Percentiles rank a stretch among this genome's conserved stretches.
Conservation (phyloP, 345 rosid genomes). For the Corymbia maculata region DNA sequence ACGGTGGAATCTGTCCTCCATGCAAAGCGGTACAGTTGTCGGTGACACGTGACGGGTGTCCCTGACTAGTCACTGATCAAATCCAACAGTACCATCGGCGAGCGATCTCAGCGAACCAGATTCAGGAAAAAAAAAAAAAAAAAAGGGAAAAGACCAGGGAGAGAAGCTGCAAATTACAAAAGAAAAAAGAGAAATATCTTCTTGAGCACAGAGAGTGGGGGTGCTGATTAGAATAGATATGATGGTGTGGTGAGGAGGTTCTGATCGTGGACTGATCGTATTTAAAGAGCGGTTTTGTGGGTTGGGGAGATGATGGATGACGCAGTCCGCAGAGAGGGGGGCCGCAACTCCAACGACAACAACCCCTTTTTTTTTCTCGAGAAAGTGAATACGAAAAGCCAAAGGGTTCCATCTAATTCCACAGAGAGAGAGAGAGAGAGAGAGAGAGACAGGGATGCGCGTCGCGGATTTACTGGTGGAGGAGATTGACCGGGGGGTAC, state of each 20-base stretch:
- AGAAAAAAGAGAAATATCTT: neutral
- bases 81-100: neutral
- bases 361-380: neutral
- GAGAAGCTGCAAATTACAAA: neutral
- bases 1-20: slow-evolving; percentile 18
- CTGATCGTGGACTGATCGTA: neutral
- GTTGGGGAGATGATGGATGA: neutral
- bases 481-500: neutral
- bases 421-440: neutral
- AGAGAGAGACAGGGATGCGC: neutral
- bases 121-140: neutral
- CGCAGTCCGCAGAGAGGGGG: neutral
- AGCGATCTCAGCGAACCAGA: neutral
- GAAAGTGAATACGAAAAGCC: neutral
- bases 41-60: slow-evolving; percentile 9
- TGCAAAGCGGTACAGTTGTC: slow-evolving; percentile 45
- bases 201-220: neutral
- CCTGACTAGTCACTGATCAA: neutral
- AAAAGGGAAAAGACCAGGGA: neutral
- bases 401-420: neutral
- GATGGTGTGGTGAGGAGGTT: neutral
- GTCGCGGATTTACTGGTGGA: neutral
- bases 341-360: neutral
- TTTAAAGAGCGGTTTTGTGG: neutral
- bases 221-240: neutral